A percentile compares a stretch with the other conserved stretches of the same genome.
phyloP scores from a whole-genome alignment of 768 basidiomycete species.

The Tulasnella calospora region DNA sequence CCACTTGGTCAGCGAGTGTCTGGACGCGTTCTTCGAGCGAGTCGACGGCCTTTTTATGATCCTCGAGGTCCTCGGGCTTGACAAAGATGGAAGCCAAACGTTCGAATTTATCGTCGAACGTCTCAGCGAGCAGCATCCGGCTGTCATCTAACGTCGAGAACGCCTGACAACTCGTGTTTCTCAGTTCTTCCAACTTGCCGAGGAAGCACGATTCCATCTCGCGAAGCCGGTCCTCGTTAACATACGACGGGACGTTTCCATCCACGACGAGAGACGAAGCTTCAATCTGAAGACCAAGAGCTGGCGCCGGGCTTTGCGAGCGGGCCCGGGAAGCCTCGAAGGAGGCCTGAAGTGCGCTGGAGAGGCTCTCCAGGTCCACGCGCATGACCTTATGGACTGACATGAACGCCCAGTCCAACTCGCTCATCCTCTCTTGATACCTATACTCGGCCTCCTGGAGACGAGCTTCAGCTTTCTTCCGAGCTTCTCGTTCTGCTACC shows the following conservation, averaged over 20 bases:
- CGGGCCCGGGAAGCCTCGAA: background rate
- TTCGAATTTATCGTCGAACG: background rate
- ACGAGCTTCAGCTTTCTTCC: background rate
- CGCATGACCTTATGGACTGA: background rate
- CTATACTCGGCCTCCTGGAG: background rate
- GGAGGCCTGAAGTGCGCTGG: background rate
- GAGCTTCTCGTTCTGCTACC: background rate
- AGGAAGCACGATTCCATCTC: background rate
- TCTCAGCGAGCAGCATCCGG: background rate
- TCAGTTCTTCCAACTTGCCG: background rate
- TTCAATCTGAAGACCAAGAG: background rate
- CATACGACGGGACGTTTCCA: background rate
- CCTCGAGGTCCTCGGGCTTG: background rate
- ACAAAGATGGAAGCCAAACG: background rate
- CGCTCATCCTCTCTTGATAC: slow-evolving; percentile 1
- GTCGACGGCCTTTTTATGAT: background rate
- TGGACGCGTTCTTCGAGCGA: background rate
- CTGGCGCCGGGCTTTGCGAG: background rate
- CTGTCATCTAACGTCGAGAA: background rate
- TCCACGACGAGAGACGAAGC: background rate
- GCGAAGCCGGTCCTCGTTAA: background rate
- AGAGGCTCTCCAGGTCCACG: background rate
- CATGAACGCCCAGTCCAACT: background rate
- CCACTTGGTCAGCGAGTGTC: background rate
- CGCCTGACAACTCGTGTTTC: background rate